phyloP scores from a whole-genome alignment of 805 yeast genomes.

The Saccharomycopsis sp. region DNA sequence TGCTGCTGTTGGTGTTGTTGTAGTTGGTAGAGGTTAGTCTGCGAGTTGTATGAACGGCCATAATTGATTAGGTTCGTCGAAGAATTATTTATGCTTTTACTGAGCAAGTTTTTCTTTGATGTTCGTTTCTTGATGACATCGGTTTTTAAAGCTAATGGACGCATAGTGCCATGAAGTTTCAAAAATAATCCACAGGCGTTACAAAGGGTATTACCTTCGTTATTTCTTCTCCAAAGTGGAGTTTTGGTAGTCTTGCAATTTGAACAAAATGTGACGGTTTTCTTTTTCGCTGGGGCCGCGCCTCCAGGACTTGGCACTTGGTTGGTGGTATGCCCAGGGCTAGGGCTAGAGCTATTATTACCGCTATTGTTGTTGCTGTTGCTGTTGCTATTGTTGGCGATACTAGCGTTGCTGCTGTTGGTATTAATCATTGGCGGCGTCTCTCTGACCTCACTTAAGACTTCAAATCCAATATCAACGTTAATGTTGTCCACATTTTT shows the following conservation, averaged over 20 bases:
- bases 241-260: constrained; percentile 56
- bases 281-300: constrained; percentile 6
- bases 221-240: constrained; percentile 57
- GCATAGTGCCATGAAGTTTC: constrained; percentile 54
- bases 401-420: neutral
- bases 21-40: neutral
- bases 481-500: constrained; percentile 2
- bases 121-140: constrained; percentile 53
- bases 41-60: neutral
- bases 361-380: constrained; percentile 4
- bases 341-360: constrained; percentile 2
- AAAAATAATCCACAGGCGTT: constrained; percentile 59
- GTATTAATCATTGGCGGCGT: neutral
- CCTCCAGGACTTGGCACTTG: neutral
- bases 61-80: constrained; percentile 6
- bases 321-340: neutral
- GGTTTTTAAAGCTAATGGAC: constrained; percentile 51
- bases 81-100: constrained; percentile 9
- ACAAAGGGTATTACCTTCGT: constrained; percentile 52
- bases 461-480: constrained; percentile 18
- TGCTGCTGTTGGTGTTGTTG: neutral
- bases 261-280: constrained; percentile 36
- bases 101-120: constrained; percentile 30
- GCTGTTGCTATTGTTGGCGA: no score
- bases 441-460: constrained; percentile 1